Conservation (phyloP, 2,329 filamentous ascomycete genomes). For the Hypomyces perniciosus region DNA sequence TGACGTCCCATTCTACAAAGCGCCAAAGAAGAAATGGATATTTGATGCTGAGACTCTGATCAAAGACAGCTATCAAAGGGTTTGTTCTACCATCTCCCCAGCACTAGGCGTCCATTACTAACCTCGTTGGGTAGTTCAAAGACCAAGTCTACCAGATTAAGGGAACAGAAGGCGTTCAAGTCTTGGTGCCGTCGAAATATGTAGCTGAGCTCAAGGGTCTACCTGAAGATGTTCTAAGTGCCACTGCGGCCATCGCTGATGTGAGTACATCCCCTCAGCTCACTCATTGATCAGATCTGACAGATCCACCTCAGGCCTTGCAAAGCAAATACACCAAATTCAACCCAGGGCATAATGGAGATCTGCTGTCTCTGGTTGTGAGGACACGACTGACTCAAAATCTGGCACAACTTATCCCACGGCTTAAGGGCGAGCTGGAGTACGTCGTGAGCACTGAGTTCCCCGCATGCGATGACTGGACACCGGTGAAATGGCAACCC, state of each 20-base stretch:
- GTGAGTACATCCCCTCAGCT: conserved; percentile 20
- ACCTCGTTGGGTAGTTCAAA: conserved; percentile 33
- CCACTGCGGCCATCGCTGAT: conserved; percentile 43
- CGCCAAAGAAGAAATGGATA: conserved; percentile 44
- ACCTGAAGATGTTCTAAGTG: conserved; percentile 43
- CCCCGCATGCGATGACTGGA: conserved; percentile 49
- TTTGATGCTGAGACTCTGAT: conserved; percentile 43
- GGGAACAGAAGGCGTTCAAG: conserved; percentile 44
- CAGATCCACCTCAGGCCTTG: conserved; percentile 33
- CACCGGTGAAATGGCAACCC: conserved; percentile 45
- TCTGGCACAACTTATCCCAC: conserved; percentile 39
- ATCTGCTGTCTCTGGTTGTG: conserved; percentile 38
- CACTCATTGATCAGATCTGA: background rate
- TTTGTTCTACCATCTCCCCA: conserved; percentile 16
- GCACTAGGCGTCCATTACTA: conserved; percentile 6
- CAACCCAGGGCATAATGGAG: conserved; percentile 39
- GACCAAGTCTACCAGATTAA: conserved; percentile 46
- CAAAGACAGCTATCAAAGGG: conserved; percentile 44
- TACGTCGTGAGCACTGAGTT: conserved; percentile 42
- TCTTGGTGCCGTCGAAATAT: conserved; percentile 39
- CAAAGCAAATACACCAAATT: conserved; percentile 47
- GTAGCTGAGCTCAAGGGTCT: conserved; percentile 42
- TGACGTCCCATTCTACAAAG: conserved; percentile 42
- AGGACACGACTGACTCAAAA: conserved; percentile 44
- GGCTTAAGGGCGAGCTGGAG: conserved; percentile 42